phyloP scores from a whole-genome alignment of 306 rosid genomes.

The Sesbania bispinosa region DNA sequence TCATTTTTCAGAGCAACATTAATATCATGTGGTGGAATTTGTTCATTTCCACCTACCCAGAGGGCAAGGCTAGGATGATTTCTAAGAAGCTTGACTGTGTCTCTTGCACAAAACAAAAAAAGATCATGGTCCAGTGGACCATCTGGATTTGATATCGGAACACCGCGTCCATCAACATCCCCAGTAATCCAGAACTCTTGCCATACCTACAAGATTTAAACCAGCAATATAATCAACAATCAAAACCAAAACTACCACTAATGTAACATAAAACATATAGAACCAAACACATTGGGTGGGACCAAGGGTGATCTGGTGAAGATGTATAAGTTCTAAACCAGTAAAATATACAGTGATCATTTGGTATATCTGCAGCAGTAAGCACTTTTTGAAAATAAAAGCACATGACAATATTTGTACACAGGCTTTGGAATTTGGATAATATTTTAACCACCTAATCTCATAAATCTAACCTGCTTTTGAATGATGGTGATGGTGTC shows the following conservation, averaged over 20 bases:
- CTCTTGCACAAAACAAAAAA: slow-evolving; percentile 86
- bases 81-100: slow-evolving; percentile 86
- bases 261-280: background rate
- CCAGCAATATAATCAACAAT: slow-evolving; percentile 25
- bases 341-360: no score
- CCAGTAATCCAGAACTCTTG: slow-evolving; percentile 99
- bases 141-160: slow-evolving; percentile 68
- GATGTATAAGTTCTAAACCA: no score
- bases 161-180: slow-evolving; percentile 87
- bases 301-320: no score
- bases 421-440: no score
- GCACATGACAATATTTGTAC: no score
- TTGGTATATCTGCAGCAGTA: no score
- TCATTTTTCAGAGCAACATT: slow-evolving; percentile 64
- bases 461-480: no score
- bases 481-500: no score
- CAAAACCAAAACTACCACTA: background rate
- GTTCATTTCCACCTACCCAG: slow-evolving; percentile 99
- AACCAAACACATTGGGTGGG: background rate
- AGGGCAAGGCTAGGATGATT: slow-evolving; percentile 96
- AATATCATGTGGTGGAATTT: slow-evolving; percentile 80
- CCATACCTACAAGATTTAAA: slow-evolving; percentile 67
- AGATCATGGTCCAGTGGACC: slow-evolving; percentile 95
- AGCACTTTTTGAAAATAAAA: no score
- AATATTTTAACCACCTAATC: no score